Conservation (phyloP, 192 early-diverging fungal genomes). For the Linnemannia hyalina region DNA sequence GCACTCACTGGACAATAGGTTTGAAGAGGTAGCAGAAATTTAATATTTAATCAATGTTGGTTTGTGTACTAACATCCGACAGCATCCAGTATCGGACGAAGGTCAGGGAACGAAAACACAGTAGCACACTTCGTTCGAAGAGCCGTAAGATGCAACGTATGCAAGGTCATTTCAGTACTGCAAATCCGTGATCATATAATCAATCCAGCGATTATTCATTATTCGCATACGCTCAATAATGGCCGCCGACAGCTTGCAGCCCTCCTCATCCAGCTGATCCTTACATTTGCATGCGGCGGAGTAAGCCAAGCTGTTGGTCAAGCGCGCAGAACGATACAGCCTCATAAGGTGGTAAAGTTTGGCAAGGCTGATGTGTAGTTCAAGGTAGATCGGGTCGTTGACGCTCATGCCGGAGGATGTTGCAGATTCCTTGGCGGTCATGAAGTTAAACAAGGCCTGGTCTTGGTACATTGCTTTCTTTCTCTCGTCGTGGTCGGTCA, state of each 20-base stretch:
- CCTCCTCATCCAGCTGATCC: background rate
- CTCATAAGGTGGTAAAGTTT: background rate
- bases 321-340: background rate
- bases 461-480: background rate
- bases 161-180: too few relatives aligned
- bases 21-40: too few relatives aligned
- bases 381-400: background rate
- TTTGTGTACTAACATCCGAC: too few relatives aligned
- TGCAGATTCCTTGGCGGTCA: background rate
- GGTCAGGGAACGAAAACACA: too few relatives aligned
- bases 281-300: background rate
- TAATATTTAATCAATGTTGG: too few relatives aligned
- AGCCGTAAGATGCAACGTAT: too few relatives aligned
- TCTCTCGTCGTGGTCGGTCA: conserved; percentile 66
- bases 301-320: background rate
- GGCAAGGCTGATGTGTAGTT: background rate
- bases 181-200: background rate
- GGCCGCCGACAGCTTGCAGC: background rate
- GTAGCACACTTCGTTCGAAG: too few relatives aligned
- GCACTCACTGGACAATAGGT: too few relatives aligned
- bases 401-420: background rate
- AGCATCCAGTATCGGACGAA: too few relatives aligned
- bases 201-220: background rate
- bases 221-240: background rate
- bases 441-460: background rate